These are phyloP conservation scores for Cryptosporidium ryanae DNA, from an alignment of 169 alveolate genomes.

Conservation along the genomic window DNA sequence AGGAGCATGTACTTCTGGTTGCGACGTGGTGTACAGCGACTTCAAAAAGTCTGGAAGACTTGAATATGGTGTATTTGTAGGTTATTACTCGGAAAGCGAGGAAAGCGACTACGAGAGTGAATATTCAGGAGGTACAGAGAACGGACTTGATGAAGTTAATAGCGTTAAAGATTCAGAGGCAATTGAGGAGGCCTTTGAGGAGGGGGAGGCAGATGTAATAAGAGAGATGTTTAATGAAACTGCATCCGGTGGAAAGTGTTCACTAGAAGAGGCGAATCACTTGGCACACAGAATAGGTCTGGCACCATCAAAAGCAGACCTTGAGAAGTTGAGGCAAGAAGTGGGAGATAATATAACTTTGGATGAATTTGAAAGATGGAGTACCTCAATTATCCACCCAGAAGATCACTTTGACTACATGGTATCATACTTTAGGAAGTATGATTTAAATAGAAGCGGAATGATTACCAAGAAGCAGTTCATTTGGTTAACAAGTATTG, in stretches of 20 bases:
- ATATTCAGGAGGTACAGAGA: background rate
- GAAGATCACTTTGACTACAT: slow-evolving; percentile 69
- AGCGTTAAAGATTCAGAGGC: slow-evolving; percentile 5
- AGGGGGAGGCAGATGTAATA: slow-evolving; percentile 49
- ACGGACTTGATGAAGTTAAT: background rate
- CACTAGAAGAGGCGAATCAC: slow-evolving; percentile 36
- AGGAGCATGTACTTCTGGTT: slow-evolving; percentile 50
- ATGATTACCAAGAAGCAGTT: slow-evolving; percentile 67
- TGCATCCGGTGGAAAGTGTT: slow-evolving; percentile 48
- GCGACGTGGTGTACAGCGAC: slow-evolving; percentile 26
- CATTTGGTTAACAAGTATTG: slow-evolving; percentile 67
- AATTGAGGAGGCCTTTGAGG: slow-evolving; percentile 44
- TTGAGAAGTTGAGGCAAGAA: slow-evolving; percentile 20
- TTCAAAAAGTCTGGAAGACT: slow-evolving; percentile 39
- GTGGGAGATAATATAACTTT: slow-evolving; percentile 24
- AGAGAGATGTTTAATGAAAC: slow-evolving; percentile 44
- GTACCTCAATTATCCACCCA: slow-evolving; percentile 52
- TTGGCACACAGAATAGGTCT: slow-evolving; percentile 68
- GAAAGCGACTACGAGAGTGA: slow-evolving; percentile 26
- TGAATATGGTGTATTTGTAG: slow-evolving; percentile 73
- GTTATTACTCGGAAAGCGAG: slow-evolving; percentile 63
- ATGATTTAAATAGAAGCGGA: slow-evolving; percentile 27
- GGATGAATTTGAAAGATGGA: slow-evolving; percentile 72
- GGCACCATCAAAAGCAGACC: slow-evolving; percentile 57
- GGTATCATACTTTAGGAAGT: slow-evolving; percentile 63